These are phyloP conservation scores for Penicillium robsamsonii DNA, from an alignment of 495 filamentous ascomycete genomes.

Conservation along the genomic window DNA sequence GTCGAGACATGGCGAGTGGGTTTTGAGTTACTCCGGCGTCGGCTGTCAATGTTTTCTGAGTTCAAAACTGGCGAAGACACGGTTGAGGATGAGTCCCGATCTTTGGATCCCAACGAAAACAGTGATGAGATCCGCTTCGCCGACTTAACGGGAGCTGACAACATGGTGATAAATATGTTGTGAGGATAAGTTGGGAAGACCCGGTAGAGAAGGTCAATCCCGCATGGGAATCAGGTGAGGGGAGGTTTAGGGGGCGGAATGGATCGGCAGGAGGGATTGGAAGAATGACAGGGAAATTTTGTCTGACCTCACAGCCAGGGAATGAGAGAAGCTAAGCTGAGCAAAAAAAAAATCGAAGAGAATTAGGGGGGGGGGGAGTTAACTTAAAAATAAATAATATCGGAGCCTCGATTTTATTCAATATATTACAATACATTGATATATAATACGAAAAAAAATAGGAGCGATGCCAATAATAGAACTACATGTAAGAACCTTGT, in stretches of 20 bases:
- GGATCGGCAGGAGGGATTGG: constrained; percentile 47
- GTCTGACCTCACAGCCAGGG: background rate
- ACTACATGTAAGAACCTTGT: background rate
- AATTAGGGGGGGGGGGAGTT: background rate
- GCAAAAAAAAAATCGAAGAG: constrained; percentile 3
- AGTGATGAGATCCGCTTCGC: constrained; percentile 51
- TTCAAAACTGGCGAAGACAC: constrained; percentile 14
- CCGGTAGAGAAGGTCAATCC: constrained; percentile 18
- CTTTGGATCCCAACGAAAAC: constrained; percentile 44
- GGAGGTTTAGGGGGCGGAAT: constrained; percentile 31
- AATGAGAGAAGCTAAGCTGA: constrained; percentile 11
- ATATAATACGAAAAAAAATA: constrained; percentile 1
- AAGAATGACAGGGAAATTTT: constrained; percentile 31
- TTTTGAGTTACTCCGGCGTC: constrained; percentile 36
- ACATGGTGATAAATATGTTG: constrained; percentile 27
- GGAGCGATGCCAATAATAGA: constrained; percentile 9
- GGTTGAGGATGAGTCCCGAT: constrained; percentile 27
- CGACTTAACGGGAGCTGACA: constrained; percentile 50
- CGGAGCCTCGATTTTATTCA: background rate
- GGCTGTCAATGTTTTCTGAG: constrained; percentile 17
- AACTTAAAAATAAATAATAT: background rate
- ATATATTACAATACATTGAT: background rate
- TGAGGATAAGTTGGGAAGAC: constrained; percentile 8
- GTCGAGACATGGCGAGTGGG: constrained; percentile 41
- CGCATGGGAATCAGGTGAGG: constrained; percentile 12